Base-by-base conservation (phyloP, 2,329 filamentous ascomycete genomes). In the Trichothecium sympodiale region DNA sequence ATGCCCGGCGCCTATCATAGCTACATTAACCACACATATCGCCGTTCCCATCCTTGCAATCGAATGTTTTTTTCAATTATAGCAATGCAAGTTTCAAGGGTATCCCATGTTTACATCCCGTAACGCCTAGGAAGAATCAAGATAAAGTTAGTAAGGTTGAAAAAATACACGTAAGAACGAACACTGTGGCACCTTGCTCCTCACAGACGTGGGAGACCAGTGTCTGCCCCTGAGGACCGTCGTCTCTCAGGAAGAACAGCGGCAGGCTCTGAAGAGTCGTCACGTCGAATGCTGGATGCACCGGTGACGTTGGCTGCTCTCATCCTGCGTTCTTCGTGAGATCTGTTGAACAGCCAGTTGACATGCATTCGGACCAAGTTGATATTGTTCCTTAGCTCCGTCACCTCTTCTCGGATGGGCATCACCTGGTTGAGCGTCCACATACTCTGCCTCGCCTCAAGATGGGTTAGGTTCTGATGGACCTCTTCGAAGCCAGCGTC, bases 381-480 rank as follows among this genome's bases (percentile, higher is more conserved):
- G 40, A 74, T 58, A 43, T 66, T 74, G 53, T 67, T 74, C 30
- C 67, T 61, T 29, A 75, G 57, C 49, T 79, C 74, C 4, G 68
- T 65, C n/a, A 79, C 64, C 51, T 77, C 71, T 39, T 79, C 73
- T 38, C 74, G 72, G 41, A 79, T 67, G 7, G 69, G 72, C 47
- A 75, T 64, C 5, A 73, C 69, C 50, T 78, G 71, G 45, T 76
- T 77, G 47, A 78, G 63, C 8, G 75, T 63, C 63, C 73, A 69
- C 54, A 76, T 69, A 23, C 67, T 73, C 47, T 77, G 73, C 33
- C 71, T 66, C 4, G 68, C 69, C 47, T 78, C 74, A 34, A 76
- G 61, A 39, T 77, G 73, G 15, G 66, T 69, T 27, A 78, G 47
- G 29, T 67, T 67, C 37, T 72, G 67, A 34, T 72, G 69, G 3